These are phyloP conservation scores for Ophiosphaerella herpotricha DNA, from an alignment of 2,329 filamentous ascomycete genomes.

Conservation along the genomic window DNA sequence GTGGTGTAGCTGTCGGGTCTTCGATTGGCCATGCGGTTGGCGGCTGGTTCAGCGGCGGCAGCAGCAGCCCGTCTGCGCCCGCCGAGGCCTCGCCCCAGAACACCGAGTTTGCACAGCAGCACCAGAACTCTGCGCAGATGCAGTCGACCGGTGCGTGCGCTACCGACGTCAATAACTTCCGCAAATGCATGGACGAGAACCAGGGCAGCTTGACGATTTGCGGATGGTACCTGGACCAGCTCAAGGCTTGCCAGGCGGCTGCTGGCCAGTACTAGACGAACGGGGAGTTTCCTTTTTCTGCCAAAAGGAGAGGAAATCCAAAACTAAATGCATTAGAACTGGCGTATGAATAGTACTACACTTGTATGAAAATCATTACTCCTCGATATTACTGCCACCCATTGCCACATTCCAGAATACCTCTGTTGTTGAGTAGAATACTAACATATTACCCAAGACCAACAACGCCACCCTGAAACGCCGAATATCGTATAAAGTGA, in stretches of 20 bases:
- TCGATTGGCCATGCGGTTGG: constrained; percentile 94
- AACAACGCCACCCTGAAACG: too few relatives aligned
- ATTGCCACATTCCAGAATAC: too few relatives aligned
- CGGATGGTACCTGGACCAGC: constrained; percentile 96
- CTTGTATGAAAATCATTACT: constrained; percentile 16
- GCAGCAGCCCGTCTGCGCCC: constrained; percentile 62
- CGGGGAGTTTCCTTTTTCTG: too few relatives aligned
- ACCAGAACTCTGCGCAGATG: constrained; percentile 47
- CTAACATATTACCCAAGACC: too few relatives aligned
- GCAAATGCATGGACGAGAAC: constrained; percentile 95
- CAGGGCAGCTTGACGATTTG: constrained; percentile 93
- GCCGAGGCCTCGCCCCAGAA: constrained; percentile 52
- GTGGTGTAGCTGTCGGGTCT: constrained; percentile 94
- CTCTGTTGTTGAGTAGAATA: too few relatives aligned
- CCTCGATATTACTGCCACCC: not conserved
- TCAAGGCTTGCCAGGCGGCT: constrained; percentile 61
- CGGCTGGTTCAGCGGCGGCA: constrained; percentile 80
- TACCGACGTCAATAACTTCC: constrained; percentile 81
- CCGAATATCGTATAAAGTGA: too few relatives aligned
- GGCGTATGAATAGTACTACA: constrained; percentile 13
- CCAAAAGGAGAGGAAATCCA: too few relatives aligned
- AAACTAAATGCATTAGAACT: constrained; percentile 3
- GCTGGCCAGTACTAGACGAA: constrained; percentile 53
- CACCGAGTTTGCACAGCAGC: constrained; percentile 34
- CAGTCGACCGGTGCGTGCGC: constrained; percentile 61